Percentiles rank a stretch among this genome's conserved stretches.
These are phyloP conservation scores for Tinospora cordifolia DNA, from an alignment of 164 flowering plant species.

Conservation along the genomic window DNA sequence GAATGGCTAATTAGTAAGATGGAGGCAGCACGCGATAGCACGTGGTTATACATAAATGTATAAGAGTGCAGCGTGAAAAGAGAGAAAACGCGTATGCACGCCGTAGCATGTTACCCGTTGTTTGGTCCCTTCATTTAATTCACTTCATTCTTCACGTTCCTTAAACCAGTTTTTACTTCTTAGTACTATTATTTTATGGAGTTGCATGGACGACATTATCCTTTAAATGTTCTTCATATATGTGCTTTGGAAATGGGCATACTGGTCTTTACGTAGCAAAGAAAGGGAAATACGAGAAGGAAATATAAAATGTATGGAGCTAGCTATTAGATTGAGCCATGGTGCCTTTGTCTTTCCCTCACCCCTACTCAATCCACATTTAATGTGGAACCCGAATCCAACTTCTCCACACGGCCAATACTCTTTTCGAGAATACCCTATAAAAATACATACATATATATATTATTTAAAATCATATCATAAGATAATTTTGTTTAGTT, in stretches of 20 bases:
- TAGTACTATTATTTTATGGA: not conserved
- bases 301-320: not conserved
- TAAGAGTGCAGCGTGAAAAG: not conserved
- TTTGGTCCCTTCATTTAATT: not conserved
- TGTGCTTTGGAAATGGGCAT: not conserved
- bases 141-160: not conserved
- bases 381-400: not conserved
- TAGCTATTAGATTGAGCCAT: not conserved
- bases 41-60: no score
- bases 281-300: not conserved
- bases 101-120: not conserved
- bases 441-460: no score
- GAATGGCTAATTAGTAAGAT: no score
- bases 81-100: not conserved
- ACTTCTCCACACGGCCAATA: no score
- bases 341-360: no score
- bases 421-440: no score
- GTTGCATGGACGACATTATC: not conserved
- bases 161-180: not conserved
- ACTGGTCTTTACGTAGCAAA: not conserved
- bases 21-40: no score
- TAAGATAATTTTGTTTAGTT: no score
- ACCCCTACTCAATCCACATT: not conserved
- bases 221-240: not conserved
- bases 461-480: no score